Conservation (phyloP, 1,139 yeast species). For the Arxiozyma slooffiae region DNA sequence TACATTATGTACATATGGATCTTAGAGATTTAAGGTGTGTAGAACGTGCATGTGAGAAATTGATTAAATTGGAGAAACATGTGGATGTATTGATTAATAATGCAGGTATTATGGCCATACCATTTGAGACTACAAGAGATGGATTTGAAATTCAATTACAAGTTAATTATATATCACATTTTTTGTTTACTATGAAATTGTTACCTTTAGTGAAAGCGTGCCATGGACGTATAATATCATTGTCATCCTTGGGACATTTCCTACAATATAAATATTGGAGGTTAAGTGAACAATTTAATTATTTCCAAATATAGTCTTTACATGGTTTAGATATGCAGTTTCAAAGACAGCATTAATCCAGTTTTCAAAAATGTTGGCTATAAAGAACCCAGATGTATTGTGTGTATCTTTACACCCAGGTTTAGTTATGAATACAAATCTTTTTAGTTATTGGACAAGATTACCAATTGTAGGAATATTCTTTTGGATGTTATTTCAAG, state of each 20-base stretch:
- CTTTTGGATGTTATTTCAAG: conserved; percentile 59
- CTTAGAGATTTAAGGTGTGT: conserved; percentile 51
- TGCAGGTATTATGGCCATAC: conserved; percentile 77
- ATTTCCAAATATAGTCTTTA: conserved; percentile 51
- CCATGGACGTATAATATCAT: conserved; percentile 47
- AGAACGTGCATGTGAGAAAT: conserved; percentile 42
- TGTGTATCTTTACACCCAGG: conserved; percentile 79
- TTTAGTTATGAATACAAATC: conserved; percentile 66
- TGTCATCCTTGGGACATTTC: conserved; percentile 64
- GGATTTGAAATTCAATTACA: conserved; percentile 74
- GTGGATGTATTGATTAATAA: conserved; percentile 63
- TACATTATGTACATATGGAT: conserved; percentile 54
- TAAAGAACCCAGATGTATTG: conserved; percentile 55
- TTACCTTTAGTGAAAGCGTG: conserved; percentile 44
- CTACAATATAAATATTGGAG: conserved; percentile 44
- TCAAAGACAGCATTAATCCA: conserved; percentile 79
- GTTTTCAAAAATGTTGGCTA: conserved; percentile 54
- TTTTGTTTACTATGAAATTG: conserved; percentile 54
- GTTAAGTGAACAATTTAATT: conserved; percentile 45
- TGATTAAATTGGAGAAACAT: conserved; percentile 41
- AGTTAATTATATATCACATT: conserved; percentile 70
- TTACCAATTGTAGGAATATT: conserved; percentile 65
- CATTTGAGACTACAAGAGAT: conserved; percentile 54
- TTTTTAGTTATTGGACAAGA: conserved; percentile 66
- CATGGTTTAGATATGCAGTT: conserved; percentile 71